Conservation (phyloP, 495 filamentous ascomycete species). For the Talaromyces trachyspermus region DNA sequence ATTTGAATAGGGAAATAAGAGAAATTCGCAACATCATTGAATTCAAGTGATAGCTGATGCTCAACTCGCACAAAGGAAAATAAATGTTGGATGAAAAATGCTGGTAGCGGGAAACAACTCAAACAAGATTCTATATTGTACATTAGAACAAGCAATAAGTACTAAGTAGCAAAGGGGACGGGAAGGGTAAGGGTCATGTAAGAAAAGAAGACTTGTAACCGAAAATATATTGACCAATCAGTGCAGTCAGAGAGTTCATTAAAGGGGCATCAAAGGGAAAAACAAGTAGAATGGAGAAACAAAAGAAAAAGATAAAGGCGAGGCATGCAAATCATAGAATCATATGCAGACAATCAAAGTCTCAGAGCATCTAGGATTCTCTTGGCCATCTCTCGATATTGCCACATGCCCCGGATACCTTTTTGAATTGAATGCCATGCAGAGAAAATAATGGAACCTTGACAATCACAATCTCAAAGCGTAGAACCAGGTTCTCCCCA, state of each 20-base stretch:
- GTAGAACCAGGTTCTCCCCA: slow-evolving; percentile 68
- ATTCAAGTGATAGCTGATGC: no score
- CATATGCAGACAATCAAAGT: slow-evolving; percentile 42
- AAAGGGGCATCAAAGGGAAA: slow-evolving; percentile 14
- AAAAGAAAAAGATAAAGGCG: slow-evolving; percentile 7
- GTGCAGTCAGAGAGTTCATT: slow-evolving; percentile 27
- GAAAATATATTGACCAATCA: slow-evolving; percentile 13
- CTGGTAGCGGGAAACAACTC: no score
- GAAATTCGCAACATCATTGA: no score
- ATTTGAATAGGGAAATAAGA: no score
- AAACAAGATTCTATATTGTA: slow-evolving; percentile 12
- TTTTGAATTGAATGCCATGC: slow-evolving; percentile 98
- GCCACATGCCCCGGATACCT: slow-evolving; percentile 94
- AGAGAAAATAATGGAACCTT: slow-evolving; percentile 91
- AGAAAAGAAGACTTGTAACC: slow-evolving; percentile 11
- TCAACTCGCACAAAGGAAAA: no score
- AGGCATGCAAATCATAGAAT: not conserved
- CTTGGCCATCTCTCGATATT: slow-evolving; percentile 96
- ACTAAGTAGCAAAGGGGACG: slow-evolving; percentile 13
- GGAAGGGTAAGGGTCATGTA: slow-evolving; percentile 5
- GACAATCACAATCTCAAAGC: slow-evolving; percentile 95
- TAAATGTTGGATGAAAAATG: no score
- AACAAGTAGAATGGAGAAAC: not conserved
- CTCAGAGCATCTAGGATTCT: slow-evolving; percentile 84
- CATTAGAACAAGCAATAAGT: slow-evolving; percentile 14